Base-by-base conservation (phyloP, 768 basidiomycete species). In the Panaeolus papilionaceus region DNA sequence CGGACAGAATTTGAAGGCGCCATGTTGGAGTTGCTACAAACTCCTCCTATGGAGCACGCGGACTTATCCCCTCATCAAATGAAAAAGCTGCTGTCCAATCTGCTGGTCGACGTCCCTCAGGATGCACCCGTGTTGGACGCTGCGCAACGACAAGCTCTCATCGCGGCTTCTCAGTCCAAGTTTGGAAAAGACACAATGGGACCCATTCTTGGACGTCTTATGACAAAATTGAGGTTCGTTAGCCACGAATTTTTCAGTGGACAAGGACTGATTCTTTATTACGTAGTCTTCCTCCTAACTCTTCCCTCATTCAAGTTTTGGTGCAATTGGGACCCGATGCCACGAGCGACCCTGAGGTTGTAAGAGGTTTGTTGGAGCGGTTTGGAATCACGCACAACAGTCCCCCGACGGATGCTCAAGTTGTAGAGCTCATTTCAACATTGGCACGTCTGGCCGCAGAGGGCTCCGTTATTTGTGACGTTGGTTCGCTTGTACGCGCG, bases 1-100 rank as follows among this genome's bases (percentile, higher is more conserved):
- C 92, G 89, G 62, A 75, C 83, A 66, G 92, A 94, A 69, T 95
- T 95, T 73, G 93, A 94, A 74, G 90, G 89, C 67, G 93, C 93
- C 4, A 83, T 90, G 18, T 77, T 91, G 66, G 86, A 92, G 20
- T 81, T 95, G 61, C 92, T 90, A 76, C 92, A 93, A 72, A 89
- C 88, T 62, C 91, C 92, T 12, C 90, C 90, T 45, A 93, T 94
- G 73, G 94, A 95, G 77, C 88, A 92, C 73, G 90, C 90, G 51
- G 92, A 94, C 77, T 82, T 95, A 67, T 86, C 87, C 23, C 88
- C 90, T 12, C 83, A 84, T 61, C 94, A 94, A 73, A 83, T 94
- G 67, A 85, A 88, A 69, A 92, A 93, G 81, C 81, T 96, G 70
- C 85, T 96, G 81, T 84, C 89, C 61, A 95, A 94, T 76, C 82